Base-by-base conservation (phyloP, 805 yeast genomes). In the Barnettozyma wickerhamii region DNA sequence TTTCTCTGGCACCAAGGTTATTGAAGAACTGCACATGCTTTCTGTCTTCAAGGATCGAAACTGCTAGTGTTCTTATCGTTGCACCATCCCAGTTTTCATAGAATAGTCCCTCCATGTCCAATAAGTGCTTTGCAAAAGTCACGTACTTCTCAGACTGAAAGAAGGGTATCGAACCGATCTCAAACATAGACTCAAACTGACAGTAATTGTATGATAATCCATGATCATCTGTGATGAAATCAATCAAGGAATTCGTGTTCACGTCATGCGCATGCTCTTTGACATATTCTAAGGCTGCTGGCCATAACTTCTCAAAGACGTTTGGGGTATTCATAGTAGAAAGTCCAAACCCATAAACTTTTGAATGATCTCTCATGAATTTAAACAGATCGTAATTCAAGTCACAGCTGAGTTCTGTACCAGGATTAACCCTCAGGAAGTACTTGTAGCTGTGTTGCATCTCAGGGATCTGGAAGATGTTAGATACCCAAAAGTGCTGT, bases 51-150 rank as follows among this genome's bases (percentile, higher is more conserved):
- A 88, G 77, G 47, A 88, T 64, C 2, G 89, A 66, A 12, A 82
- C 95, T 7, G 89, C 96, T 51, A 87, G 74, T 4, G 93, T 81
- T 59, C 85, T 90, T 38, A 86, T 79, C 10, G 95, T 93, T 18
- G 95, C 93, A 62, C 86, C 95, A 47, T 95, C 95, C 95, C 95
- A 88, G 57, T 93, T 72, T 63, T 84, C 88, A 64, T 88, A 88
- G 68, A 84, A 88, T 58, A 89, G 82, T 4, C 95, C 95, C 45
- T 95, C 90, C 1, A 80, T 66, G 33, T 66, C 62, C 57, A 87
- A 93, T 46, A 86, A 70, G 53, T 74, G 66, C 21, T 81, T 79
- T 49, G 86, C 84, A 60, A 79, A 85, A 35, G 71, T 74, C 24
- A 68, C 61, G 62, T 88, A 88, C 13, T 81, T 82, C 38, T 81